Evolutionary conservation across 345 rosid genomes (phyloP).

Genomic region (Moringa oleifera): DNA sequence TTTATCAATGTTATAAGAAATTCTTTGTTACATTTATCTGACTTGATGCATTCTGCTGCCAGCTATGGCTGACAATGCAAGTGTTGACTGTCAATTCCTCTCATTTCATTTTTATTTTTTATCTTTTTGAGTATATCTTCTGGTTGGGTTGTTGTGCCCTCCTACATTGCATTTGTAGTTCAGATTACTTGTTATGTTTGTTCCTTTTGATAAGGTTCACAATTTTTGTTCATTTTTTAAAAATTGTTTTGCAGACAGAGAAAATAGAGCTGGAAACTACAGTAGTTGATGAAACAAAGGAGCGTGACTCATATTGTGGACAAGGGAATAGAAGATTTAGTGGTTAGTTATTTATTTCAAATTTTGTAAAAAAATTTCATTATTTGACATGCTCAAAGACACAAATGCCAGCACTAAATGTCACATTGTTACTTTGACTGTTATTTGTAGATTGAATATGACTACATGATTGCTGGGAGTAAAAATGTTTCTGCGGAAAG

Average conservation of each 20-base stretch:
- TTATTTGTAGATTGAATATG: neutral
- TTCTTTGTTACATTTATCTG: neutral
- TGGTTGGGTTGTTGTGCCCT: too few species aligned
- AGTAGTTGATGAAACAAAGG: slow-evolving; percentile 97
- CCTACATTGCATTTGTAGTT: neutral
- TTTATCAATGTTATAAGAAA: too few species aligned
- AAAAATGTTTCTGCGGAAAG: neutral
- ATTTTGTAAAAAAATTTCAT: too few species aligned
- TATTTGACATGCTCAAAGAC: too few species aligned
- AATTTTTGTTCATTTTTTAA: neutral
- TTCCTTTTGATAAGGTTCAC: neutral
- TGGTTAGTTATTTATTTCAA: slow-evolving; percentile 51
- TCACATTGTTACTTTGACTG: too few species aligned
- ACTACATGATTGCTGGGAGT: neutral
- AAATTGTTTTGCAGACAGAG: slow-evolving; percentile 62
- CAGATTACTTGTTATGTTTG: neutral
- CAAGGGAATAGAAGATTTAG: slow-evolving; percentile 79
- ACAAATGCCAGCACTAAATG: too few species aligned
- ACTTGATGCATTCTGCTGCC: neutral
- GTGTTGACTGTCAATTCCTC: neutral
- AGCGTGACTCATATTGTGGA: slow-evolving; percentile 80
- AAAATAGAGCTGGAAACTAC: slow-evolving; percentile 97
- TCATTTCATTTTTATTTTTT: neutral
- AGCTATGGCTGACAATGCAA: neutral
- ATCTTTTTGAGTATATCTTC: neutral